phyloP scores from a whole-genome alignment of 352 stramenopile species.

The Globisporangium abappressorium region DNA sequence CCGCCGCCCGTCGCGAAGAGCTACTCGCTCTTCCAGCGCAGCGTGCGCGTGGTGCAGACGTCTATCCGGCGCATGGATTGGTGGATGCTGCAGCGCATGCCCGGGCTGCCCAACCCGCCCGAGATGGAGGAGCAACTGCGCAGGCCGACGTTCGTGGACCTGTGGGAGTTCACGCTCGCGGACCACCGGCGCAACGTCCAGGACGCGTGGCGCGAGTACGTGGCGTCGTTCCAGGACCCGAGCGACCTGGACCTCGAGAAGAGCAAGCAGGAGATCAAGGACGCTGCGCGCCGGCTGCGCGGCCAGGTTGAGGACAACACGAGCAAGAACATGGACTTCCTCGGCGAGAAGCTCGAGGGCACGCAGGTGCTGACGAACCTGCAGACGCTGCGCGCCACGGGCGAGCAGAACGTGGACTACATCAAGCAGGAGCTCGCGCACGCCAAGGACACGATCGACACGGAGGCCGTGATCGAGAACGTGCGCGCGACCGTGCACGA shows the following conservation, averaged over 20 bases:
- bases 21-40: slow-evolving; percentile 79
- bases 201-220: slow-evolving; percentile 77
- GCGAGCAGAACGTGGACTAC: slow-evolving; percentile 51
- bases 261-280: slow-evolving; percentile 64
- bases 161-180: slow-evolving; percentile 74
- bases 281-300: slow-evolving; percentile 38
- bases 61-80: slow-evolving; percentile 44
- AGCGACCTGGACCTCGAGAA: slow-evolving; percentile 57
- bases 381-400: slow-evolving; percentile 41
- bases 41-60: slow-evolving; percentile 69
- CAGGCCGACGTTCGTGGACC: slow-evolving; percentile 56
- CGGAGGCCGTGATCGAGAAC: slow-evolving; percentile 53
- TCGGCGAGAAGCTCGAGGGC: slow-evolving; percentile 67
- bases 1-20: slow-evolving; percentile 31
- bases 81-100: slow-evolving; percentile 56
- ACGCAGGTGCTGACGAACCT: slow-evolving; percentile 63
- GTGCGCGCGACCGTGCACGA: slow-evolving; percentile 57
- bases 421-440: slow-evolving; percentile 52
- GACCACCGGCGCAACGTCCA: slow-evolving; percentile 62
- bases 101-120: slow-evolving; percentile 67
- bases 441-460: slow-evolving; percentile 57
- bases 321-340: slow-evolving; percentile 50
- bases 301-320: slow-evolving; percentile 57
- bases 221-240: slow-evolving; percentile 47
- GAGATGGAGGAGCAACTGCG: slow-evolving; percentile 45